Evolutionary conservation across 371 early-diverging fungal species (phyloP), one percentile per base, ranked within the genome.

Genomic region (Dentiscutata heterogama): DNA sequence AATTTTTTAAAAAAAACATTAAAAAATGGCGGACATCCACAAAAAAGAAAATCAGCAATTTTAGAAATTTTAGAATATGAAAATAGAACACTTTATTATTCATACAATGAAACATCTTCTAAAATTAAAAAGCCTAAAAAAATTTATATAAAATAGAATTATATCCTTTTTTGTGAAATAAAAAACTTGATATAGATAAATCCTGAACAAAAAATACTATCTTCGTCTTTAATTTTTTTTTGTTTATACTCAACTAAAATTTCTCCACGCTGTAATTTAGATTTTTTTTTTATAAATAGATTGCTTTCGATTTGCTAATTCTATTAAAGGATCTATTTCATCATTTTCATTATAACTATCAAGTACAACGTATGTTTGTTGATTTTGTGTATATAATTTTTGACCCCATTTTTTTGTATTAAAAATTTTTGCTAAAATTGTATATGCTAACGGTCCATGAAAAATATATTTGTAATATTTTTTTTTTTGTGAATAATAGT

Each of bases 11-110:
- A 16, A 27, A 65, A 65, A 65, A 65, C 29, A 31, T 16, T 65
- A 31, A 65, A 65, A 65, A 65, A 65, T 65, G 27, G 65, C 10
- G 27, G 65, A 13, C 8, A 42, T 42, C 0, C 2, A 29, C 31
- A 18, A 65, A 65, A 65, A 65, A 65, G 65, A 65, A 65, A 65
- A 35, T 35, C 65, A 31, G 65, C 65, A 65, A 65, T 65, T 31
- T 16, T 31, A 35, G 39, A 65, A 39, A 65, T 65, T 35, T 8
- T 65, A 29, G 65, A 65, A 65, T 65, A 65, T 65, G 65, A 65
- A 65, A 65, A 35, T 65, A 6, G 39, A 13, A 65, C 27, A 27
- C 65, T 65, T 65, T 65, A 65, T 65, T 65, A 31, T 67, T 35
- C 27, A n/a, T 35, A 20, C 18, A 39, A 68, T 68, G 0, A 35